Evolutionary conservation across 75 land plant genomes (phyloP).

Genomic region (Cryptomeria japonica): DNA sequence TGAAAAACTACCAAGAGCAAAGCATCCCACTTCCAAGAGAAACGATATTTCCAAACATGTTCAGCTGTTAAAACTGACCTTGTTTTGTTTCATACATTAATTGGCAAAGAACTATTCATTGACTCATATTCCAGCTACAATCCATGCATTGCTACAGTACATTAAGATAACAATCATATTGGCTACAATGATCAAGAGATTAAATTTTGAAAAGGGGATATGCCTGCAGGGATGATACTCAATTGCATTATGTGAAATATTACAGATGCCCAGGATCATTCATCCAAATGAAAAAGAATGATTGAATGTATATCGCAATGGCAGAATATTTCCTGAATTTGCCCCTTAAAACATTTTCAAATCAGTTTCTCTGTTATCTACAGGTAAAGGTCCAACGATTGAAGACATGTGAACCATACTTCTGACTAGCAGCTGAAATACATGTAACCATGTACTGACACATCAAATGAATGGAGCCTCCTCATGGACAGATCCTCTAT

Average conservation of each 20-base stretch:
- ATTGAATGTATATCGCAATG: not conserved
- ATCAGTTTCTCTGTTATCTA: not conserved
- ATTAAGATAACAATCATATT: not conserved
- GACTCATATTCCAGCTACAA: not conserved
- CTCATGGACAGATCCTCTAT: slow-evolving; percentile 4
- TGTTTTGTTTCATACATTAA: not conserved
- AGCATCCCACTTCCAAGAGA: not conserved
- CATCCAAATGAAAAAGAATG: not conserved
- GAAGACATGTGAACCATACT: not conserved
- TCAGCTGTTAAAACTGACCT: slow-evolving; percentile 2
- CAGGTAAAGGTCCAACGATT: slow-evolving; percentile 1
- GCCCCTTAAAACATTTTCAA: not conserved
- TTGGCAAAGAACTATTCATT: not conserved
- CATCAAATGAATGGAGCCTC: not conserved
- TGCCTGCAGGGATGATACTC: not conserved
- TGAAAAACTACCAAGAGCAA: not conserved
- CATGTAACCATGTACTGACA: not conserved
- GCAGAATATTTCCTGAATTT: not conserved
- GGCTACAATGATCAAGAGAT: not conserved
- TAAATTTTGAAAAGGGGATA: not conserved
- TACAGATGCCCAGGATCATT: not conserved
- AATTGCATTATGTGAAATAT: not conserved
- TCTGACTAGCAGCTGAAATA: slow-evolving; percentile 1
- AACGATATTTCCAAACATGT: not conserved
- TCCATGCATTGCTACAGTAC: not conserved